These are phyloP conservation scores for Crepidotus variabilis DNA, from an alignment of 768 basidiomycete species.

Conservation along the genomic window DNA sequence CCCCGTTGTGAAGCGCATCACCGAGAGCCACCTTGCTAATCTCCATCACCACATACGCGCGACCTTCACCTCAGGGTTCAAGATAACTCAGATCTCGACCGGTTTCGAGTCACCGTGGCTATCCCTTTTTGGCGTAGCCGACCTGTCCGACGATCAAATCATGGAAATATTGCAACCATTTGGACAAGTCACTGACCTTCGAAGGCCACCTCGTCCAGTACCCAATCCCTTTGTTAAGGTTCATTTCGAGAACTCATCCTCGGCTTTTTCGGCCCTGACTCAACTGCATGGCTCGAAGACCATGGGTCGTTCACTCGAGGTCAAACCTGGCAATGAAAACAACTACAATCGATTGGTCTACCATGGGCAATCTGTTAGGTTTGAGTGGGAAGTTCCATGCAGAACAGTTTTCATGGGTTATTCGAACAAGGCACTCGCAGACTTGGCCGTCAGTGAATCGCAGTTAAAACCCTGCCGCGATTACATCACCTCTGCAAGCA, in stretches of 20 bases:
- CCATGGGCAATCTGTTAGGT: slow-evolving; percentile 49
- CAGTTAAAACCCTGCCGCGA: slow-evolving; percentile 33
- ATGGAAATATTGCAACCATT: slow-evolving; percentile 36
- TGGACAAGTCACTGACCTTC: slow-evolving; percentile 41
- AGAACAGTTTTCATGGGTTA: slow-evolving; percentile 65
- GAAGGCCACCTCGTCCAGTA: slow-evolving; percentile 18
- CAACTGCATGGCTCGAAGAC: slow-evolving; percentile 44
- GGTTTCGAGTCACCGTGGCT: slow-evolving; percentile 70
- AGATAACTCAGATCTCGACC: slow-evolving; percentile 51
- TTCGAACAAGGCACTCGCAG: slow-evolving; percentile 41
- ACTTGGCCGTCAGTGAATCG: slow-evolving; percentile 43
- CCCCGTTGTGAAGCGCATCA: slow-evolving; percentile 1
- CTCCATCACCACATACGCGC: slow-evolving; percentile 56
- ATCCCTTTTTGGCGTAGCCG: slow-evolving; percentile 48
- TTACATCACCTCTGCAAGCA: slow-evolving; percentile 38
- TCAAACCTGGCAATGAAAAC: slow-evolving; percentile 29
- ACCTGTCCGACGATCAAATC: slow-evolving; percentile 28
- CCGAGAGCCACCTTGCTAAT: slow-evolving; percentile 8
- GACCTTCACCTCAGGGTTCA: slow-evolving; percentile 58
- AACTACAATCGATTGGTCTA: slow-evolving; percentile 33
- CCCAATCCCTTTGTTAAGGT: slow-evolving; percentile 33
- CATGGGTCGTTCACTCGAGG: slow-evolving; percentile 36
- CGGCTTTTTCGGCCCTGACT: slow-evolving; percentile 50
- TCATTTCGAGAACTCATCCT: slow-evolving; percentile 42
- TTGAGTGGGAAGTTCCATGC: slow-evolving; percentile 58